Evolutionary conservation across 495 filamentous ascomycete species (phyloP), one percentile per base, ranked within the genome.

Genomic region (Rhizodiscina lignyota): DNA sequence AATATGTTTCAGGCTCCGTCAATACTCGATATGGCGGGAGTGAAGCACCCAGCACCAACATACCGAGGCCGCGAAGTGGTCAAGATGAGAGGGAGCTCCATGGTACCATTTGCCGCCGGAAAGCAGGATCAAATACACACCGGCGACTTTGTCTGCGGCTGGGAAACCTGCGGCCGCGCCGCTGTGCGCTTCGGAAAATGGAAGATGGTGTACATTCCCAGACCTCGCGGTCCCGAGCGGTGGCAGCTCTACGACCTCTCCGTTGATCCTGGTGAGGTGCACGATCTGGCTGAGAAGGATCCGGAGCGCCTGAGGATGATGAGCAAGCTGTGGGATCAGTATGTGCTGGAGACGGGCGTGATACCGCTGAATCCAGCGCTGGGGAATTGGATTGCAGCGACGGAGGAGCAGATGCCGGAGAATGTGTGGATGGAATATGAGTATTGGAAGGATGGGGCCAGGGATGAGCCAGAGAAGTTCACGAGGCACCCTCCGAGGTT

Each of bases 21-120:
- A n/a, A 64, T 77, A 38, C 54, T 79, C 19, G 61, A 74, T 18
- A 66, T 77, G 57, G 74, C 69, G 0, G 71, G 71, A 19, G 54
- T 75, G 10, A 48, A 56, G 36, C 71, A 74, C 40, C 72, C 72
- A 0, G 68, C 64, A 2, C 62, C 69, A 2, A 62, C 44, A 3
- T 77, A 72, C 40, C 56, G 66, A 38, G 67, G 66, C 18, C 61
- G 70, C 5, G 61, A 69, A 41, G 50, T 74, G n/a, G 70, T 70
- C 10, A 43, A 54, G 17, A 70, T 77, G 67, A 62, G 74, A 26
- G 74, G 74, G 11, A 58, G 50, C 18, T 62, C 54, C 38, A 50
- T 66, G 54, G 40, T 61, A 28, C 53, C 53, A 13, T 68, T 58
- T 54, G 53, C 59, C 4, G 45, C 21, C 0, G 61, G 61, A 2